phyloP scores from a whole-genome alignment of 208 protist genomes.

The Histomonas meleagridis region DNA sequence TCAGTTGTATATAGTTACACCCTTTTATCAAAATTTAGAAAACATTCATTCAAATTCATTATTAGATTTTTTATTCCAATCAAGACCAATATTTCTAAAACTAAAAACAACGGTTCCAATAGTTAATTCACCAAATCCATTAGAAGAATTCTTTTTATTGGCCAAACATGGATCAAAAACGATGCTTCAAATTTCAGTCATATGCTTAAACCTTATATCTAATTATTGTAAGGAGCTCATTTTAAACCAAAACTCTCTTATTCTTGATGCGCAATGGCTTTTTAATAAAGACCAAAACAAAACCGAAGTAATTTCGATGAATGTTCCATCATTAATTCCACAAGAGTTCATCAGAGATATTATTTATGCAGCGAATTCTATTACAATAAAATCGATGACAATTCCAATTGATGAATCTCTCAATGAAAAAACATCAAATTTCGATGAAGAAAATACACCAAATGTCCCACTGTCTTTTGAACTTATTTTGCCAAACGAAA shows the following conservation, averaged over 20 bases:
- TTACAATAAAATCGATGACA: background rate
- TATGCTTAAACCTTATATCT: background rate
- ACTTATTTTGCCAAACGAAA: background rate
- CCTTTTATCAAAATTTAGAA: slow-evolving; percentile 25
- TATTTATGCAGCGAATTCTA: background rate
- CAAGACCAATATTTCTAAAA: background rate
- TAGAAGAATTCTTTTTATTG: background rate
- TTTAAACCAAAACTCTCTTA: background rate
- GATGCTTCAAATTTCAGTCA: background rate
- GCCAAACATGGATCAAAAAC: background rate
- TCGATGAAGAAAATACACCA: background rate
- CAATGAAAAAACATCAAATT: background rate
- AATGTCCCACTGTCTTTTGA: background rate
- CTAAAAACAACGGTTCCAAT: background rate
- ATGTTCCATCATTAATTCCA: background rate
- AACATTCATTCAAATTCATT: background rate
- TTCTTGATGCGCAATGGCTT: background rate
- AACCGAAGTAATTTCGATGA: background rate
- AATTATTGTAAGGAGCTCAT: background rate
- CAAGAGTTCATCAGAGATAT: background rate
- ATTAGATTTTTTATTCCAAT: slow-evolving; percentile 11
- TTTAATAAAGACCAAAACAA: background rate
- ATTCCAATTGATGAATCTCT: background rate
- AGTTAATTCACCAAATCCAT: background rate
- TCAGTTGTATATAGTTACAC: background rate